phyloP scores from a whole-genome alignment of 257 asterid genomes.

The Euphrasia confusa region DNA sequence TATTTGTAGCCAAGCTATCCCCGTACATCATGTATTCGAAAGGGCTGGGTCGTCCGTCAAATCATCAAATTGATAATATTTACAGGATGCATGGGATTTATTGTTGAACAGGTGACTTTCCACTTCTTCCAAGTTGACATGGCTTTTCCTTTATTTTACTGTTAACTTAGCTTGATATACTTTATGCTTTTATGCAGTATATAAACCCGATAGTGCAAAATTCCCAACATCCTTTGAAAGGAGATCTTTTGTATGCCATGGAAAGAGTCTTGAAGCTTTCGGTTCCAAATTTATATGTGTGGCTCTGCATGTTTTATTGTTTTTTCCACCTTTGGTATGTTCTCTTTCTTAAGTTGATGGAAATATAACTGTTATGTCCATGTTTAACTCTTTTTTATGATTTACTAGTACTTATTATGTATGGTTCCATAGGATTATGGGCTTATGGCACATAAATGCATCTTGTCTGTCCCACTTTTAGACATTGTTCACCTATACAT shows the following conservation, averaged over 20 bases:
- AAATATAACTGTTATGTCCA: slow-evolving; percentile 10
- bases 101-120: slow-evolving; percentile 75
- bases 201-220: slow-evolving; percentile 88
- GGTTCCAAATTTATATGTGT: slow-evolving; percentile 88
- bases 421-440: slow-evolving; percentile 19
- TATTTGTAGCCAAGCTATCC: slow-evolving; percentile 84
- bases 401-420: not conserved
- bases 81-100: slow-evolving; percentile 94
- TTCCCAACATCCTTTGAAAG: slow-evolving; percentile 95
- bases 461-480: slow-evolving; percentile 17
- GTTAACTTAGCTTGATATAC: slow-evolving; percentile 19
- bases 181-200: slow-evolving; percentile 59
- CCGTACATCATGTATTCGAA: slow-evolving; percentile 71
- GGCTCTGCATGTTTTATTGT: slow-evolving; percentile 99
- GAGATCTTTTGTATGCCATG: slow-evolving; percentile 68
- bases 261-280: slow-evolving; percentile 99
- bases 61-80: slow-evolving; percentile 77
- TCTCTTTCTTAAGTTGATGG: slow-evolving; percentile 22
- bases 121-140: slow-evolving; percentile 22
- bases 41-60: slow-evolving; percentile 95
- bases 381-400: slow-evolving; percentile 8
- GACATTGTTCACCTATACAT: slow-evolving; percentile 8
- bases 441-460: not conserved
- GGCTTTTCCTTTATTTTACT: slow-evolving; percentile 8
- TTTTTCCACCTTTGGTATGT: slow-evolving; percentile 93